Conservation (phyloP, 176 grass and related monocot species). For the Aegilops bicornis region DNA sequence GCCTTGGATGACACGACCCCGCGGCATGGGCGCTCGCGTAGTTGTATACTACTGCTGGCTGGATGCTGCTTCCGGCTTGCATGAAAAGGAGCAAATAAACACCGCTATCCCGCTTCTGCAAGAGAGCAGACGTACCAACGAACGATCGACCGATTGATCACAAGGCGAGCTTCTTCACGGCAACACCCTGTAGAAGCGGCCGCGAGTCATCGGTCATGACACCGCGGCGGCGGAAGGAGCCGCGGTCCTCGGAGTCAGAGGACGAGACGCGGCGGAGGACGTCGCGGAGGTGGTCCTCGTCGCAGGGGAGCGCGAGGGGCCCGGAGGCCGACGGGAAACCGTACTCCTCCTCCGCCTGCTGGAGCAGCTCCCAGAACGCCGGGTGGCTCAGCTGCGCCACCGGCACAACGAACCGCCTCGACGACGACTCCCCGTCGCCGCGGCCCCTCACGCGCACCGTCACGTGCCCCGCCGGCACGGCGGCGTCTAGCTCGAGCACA, state of each 20-base stretch:
- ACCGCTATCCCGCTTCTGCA: too few species aligned
- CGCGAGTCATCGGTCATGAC: background rate
- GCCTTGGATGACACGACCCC: too few species aligned
- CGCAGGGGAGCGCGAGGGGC: slow-evolving; percentile 40
- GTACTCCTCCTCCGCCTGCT: slow-evolving; percentile 48
- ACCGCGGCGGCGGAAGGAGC: background rate
- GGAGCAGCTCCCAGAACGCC: slow-evolving; percentile 39
- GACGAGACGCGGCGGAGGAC: slow-evolving; percentile 27
- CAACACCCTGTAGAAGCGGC: background rate
- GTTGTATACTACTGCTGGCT: too few species aligned
- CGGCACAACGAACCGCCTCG: background rate
- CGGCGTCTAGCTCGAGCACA: background rate
- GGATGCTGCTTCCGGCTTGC: too few species aligned
- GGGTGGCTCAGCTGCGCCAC: slow-evolving; percentile 28
- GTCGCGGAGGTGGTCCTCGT: slow-evolving; percentile 41
- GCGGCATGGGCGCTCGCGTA: too few species aligned
- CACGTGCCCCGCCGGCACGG: slow-evolving; percentile 45
- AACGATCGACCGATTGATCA: background rate
- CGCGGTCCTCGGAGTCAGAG: background rate
- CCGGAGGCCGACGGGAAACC: slow-evolving; percentile 28
- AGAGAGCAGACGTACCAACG: too few species aligned
- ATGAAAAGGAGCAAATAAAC: too few species aligned
- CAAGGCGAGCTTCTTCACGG: background rate
- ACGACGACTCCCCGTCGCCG: background rate
- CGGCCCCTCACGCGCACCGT: slow-evolving; percentile 25